These are phyloP conservation scores for Trichoderma gamsii DNA, from an alignment of 495 filamentous ascomycete genomes.

Conservation along the genomic window DNA sequence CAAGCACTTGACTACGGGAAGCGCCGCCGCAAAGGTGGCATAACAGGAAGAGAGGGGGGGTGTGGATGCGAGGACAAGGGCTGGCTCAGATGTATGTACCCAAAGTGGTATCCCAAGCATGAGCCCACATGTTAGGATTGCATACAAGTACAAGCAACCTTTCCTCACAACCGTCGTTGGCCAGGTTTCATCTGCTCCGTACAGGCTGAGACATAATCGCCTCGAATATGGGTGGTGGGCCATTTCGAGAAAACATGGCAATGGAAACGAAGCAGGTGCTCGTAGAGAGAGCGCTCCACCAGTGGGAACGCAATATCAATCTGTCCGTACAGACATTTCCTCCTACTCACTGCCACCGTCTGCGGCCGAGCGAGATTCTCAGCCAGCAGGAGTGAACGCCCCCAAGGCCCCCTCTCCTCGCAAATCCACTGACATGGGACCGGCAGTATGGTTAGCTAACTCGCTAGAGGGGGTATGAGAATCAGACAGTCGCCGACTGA, in stretches of 20 bases:
- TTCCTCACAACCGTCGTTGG: constrained; percentile 9
- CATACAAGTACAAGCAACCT: background rate
- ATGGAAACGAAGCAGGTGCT: background rate
- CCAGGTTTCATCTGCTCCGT: constrained; percentile 15
- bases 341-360: background rate
- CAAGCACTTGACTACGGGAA: background rate
- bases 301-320: constrained; percentile 1
- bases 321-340: background rate
- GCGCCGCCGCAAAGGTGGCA: constrained; percentile 11
- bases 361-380: constrained; percentile 13
- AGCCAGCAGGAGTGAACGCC: background rate
- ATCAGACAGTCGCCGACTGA: constrained; percentile 5
- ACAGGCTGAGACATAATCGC: constrained; percentile 13
- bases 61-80: constrained; percentile 2
- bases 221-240: constrained; percentile 10
- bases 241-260: constrained; percentile 8
- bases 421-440: background rate
- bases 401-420: background rate
- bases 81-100: constrained; percentile 4
- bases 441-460: constrained; percentile 9
- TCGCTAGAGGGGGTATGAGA: background rate
- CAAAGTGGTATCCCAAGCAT: background rate
- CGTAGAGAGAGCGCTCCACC: constrained; percentile 2
- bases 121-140: background rate
- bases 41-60: constrained; percentile 1